Base-by-base conservation (phyloP, 2,329 filamentous ascomycete species). In the Thielaviopsis populi region DNA sequence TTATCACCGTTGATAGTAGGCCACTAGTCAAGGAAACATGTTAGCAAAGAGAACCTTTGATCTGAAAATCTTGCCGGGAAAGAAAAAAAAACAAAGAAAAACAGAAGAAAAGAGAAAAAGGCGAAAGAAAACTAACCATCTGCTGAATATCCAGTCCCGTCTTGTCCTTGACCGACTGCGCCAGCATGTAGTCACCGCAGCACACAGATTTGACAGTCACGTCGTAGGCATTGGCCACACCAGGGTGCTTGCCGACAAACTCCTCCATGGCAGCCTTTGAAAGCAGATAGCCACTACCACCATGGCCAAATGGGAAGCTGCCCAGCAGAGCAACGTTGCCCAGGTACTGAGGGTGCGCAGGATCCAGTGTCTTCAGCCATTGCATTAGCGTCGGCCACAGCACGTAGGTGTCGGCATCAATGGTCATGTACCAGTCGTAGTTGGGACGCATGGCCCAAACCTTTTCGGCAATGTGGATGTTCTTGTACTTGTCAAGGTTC, bases 401-500 rank as follows among this genome's bases (percentile, higher is more conserved):
- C 11, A 83, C 75, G 68, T 83, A 83, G 8, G 80, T 81, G 69
- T 83, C 81, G 60, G 80, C 79, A 62, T 84, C 81, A 66, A 83
- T 75, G 67, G 81, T 83, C 15, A 84, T 70, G 68, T 82, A 84
- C 81, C 82, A 84, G 67, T 83, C 78, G 64, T 77, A 77, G 64
- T 75, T 69, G 10, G 81, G 80, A 8, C 77, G 75, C 71, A 79
- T 71, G 27, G 71, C 69, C 68, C 77, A 83, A 0, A 78, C 71
- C 71, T 81, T 80, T 70, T 82, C 77, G 13, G 80, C 77, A 69
- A 83, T 82, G 69, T 83, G 81, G 56, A 83, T 73, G 69, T 82
- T 83, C 71, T 84, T 84, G 73, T 82, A 84, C 72, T 83, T 83
- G 73, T 84, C 82, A 46, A 84, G 70, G 19, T 73, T 75, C 82